Evolutionary conservation across 441 rosid genomes (phyloP), one percentile per base, ranked within the genome.

Genomic region (Euphorbia celastroides): DNA sequence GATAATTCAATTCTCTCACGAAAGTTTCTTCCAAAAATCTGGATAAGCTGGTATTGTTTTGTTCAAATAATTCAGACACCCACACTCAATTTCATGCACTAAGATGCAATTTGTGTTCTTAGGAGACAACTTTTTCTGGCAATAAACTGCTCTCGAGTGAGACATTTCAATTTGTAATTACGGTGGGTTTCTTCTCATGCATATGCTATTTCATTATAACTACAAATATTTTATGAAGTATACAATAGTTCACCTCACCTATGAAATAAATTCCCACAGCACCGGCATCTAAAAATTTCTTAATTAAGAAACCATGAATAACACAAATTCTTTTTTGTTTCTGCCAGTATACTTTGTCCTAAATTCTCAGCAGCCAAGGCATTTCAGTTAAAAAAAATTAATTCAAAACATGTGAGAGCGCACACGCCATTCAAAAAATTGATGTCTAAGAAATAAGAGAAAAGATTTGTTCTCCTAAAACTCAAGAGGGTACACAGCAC

Each of bases 361-460:
- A 50, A 36, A 63, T 63, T 27, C 66, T 64, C 25, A 23, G 2
- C 5, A 64, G 52, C 13, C 44, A 64, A 50, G 26, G 30, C 26
- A 46, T 12, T 12, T 28, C 38, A 3, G 38, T 3, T 9, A 34
- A 9, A 34, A 34, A 34, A 34, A 34, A 9, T n/a, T n/a, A n/a
- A n/a, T n/a, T 19, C 44, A 64, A 50, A 38, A 48, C 26, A 46
- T 12, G 14, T 28, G 38, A 20, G 38, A 10, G 14, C 14, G 13
- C 41, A 46, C 26, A 50, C 42, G 13, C n/a, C 30, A 28, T 0
- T 23, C 28, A 66, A 7, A 66, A 6, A 25, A 6, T 7, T 9
- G 27, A 16, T 25, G 5, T 25, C 25, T 3, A 66, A 19, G 19
- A 57, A 44, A 44, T 28, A 38, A 11, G 1, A 6, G 20, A 57